Percentiles rank a stretch among this genome's conserved stretches.
These are phyloP conservation scores for Exidia glandulosa DNA, from an alignment of 768 basidiomycete species.

Conservation along the genomic window DNA sequence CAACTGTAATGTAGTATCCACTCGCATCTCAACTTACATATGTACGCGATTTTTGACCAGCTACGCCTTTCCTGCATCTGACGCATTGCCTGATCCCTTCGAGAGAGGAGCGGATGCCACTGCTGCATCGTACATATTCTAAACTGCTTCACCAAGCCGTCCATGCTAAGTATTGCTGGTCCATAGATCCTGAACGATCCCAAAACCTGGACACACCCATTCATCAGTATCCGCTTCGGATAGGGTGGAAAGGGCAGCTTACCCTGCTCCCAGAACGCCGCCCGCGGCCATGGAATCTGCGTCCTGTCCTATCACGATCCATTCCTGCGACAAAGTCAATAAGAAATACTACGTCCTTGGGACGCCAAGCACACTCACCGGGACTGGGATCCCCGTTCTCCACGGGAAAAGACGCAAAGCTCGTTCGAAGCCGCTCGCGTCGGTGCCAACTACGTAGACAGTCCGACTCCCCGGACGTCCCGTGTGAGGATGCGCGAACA, in stretches of 20 bases:
- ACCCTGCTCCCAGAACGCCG: slow-evolving; percentile 74
- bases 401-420: slow-evolving; percentile 68
- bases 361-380: slow-evolving; percentile 14
- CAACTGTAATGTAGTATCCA: background rate
- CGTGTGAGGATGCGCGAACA: slow-evolving; percentile 48
- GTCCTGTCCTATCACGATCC: slow-evolving; percentile 49
- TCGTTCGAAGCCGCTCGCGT: slow-evolving; percentile 50
- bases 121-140: no score
- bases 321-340: slow-evolving; percentile 35
- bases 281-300: slow-evolving; percentile 54
- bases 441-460: slow-evolving; percentile 53
- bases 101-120: background rate
- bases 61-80: background rate
- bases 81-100: background rate
- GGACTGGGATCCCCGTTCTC: slow-evolving; percentile 65
- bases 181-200: no score
- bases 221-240: background rate
- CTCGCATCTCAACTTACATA: background rate
- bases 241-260: slow-evolving; percentile 16
- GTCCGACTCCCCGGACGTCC: slow-evolving; percentile 21
- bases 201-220: background rate
- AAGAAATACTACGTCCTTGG: background rate
- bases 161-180: no score
- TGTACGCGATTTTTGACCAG: background rate
- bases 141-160: no score